Evolutionary conservation across 768 basidiomycete genomes (phyloP), one percentile per base, ranked within the genome.

Genomic region (Pholiota conissans): DNA sequence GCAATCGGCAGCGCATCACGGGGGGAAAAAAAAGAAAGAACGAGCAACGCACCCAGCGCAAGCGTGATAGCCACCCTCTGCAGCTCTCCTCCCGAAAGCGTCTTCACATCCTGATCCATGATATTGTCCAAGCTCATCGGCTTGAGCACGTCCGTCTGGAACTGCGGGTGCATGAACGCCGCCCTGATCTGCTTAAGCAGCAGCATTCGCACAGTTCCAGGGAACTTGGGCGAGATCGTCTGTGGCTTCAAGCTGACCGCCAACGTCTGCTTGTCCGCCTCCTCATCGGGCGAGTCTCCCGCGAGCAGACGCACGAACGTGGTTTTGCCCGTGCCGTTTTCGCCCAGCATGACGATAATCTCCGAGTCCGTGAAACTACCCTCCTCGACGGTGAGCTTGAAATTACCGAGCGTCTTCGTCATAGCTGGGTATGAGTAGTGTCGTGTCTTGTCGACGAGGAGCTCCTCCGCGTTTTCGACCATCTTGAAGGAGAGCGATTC

Each of bases 321-420:
- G 42, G 97, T 98, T 81, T 99, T 99, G 35, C 97, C 95, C 2
- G 94, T 99, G 49, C 97, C 97, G 74, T 99, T 99, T 83, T 99
- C 97, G 60, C 97, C 97, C 30, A 99, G 79, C 89, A 99, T 92
- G 72, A 99, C 97, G 65, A 99, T 93, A 72, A 99, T 99, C 72
- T 99, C 97, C 2, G 95, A 98, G 70, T 98, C 95, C n/a, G 96
- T 95, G 76, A 98, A 99, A 30, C 83, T 83, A 24, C 97, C 97
- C 0, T 73, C 76, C 65, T 96, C 85, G 53, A 99, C 92, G 49
- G 93, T 93, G 48, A 99, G 85, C 74, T 99, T 98, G 87, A 99
- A 99, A 62, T 69, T 71, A 28, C 97, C 97, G 49, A 98, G 84
- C 0, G 97, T 98, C 78, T 99, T 99, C 61, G 91, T 91, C 97